A percentile compares a stretch with the other conserved stretches of the same genome.
These are phyloP conservation scores for Smallanthus sonchifolius DNA, from an alignment of 129 eudicot genomes.

Conservation along the genomic window DNA sequence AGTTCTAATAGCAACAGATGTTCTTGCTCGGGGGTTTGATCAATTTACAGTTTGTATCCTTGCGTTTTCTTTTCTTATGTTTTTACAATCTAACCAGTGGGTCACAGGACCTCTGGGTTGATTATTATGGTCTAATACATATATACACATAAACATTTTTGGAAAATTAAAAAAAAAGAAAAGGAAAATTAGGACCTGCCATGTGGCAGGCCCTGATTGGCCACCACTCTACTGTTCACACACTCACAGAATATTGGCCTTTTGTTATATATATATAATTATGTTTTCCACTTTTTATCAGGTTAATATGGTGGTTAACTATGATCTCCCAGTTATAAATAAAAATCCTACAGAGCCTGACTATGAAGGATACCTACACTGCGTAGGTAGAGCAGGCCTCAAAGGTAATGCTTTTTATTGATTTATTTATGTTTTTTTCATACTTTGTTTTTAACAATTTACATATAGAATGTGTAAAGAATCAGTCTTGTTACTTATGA, in stretches of 20 bases:
- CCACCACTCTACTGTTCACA: no score
- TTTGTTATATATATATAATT: no score
- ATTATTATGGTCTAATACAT: no score
- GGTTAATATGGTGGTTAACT: constrained; percentile 82
- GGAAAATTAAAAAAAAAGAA: no score
- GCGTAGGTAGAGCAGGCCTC: constrained; percentile 31
- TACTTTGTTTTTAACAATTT: no score
- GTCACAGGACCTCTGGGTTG: no score
- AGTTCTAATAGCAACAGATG: constrained; percentile 9
- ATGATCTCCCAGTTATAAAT: constrained; percentile 53
- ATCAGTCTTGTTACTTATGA: no score
- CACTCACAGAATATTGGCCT: no score
- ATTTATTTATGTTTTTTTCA: background rate
- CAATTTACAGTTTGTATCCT: background rate
- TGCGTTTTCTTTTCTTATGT: background rate
- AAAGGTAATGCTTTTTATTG: constrained; percentile 38
- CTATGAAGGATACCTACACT: constrained; percentile 58
- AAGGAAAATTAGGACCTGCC: no score
- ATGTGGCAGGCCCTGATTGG: no score
- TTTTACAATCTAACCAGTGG: background rate
- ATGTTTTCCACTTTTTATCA: background rate
- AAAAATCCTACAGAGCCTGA: constrained; percentile 45
- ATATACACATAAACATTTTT: no score
- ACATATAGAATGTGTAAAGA: no score
- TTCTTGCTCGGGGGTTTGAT: constrained; percentile 15